A percentile compares a stretch with the other conserved stretches of the same genome.
Evolutionary conservation across 2,329 filamentous ascomycete species (phyloP).

Genomic region (Penicillium palitans): DNA sequence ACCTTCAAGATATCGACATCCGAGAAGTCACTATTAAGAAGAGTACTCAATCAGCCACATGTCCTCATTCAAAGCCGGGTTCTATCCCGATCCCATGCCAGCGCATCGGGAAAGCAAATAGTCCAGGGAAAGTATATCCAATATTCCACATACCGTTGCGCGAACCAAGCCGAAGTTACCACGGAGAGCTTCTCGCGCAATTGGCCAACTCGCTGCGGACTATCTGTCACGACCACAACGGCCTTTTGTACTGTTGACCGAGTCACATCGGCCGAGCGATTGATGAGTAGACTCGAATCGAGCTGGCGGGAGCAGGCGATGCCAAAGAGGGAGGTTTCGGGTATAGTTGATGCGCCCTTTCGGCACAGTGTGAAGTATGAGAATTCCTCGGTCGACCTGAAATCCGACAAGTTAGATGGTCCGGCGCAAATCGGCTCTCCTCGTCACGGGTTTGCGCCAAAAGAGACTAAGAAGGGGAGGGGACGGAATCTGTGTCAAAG

Average conservation of each 20-base stretch:
- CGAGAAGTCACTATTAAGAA: slow-evolving; percentile 68
- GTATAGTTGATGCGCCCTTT: slow-evolving; percentile 43
- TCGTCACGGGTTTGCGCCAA: not conserved
- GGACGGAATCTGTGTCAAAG: not conserved
- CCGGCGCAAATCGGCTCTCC: not conserved
- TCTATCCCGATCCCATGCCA: not conserved
- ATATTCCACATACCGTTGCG: slow-evolving; percentile 62
- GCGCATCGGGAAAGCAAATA: not conserved
- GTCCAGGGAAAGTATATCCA: not conserved
- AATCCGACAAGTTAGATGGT: slow-evolving; percentile 8
- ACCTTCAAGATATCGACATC: slow-evolving; percentile 83
- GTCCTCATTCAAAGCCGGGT: not conserved
- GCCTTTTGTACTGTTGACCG: slow-evolving; percentile 97
- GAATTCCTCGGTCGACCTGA: slow-evolving; percentile 79
- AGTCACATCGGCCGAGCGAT: slow-evolving; percentile 86
- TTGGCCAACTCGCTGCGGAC: slow-evolving; percentile 85
- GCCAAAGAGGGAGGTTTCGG: slow-evolving; percentile 84
- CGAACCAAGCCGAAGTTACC: slow-evolving; percentile 95
- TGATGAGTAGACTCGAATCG: slow-evolving; percentile 72
- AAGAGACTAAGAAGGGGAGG: not conserved
- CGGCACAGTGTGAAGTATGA: slow-evolving; percentile 93
- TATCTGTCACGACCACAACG: slow-evolving; percentile 91
- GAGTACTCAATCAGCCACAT: slow-evolving; percentile 4
- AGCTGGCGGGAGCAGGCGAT: slow-evolving; percentile 94
- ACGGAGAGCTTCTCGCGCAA: slow-evolving; percentile 85